These are phyloP conservation scores for Cucumis melo DNA, from an alignment of 306 rosid genomes.

Conservation along the genomic window DNA sequence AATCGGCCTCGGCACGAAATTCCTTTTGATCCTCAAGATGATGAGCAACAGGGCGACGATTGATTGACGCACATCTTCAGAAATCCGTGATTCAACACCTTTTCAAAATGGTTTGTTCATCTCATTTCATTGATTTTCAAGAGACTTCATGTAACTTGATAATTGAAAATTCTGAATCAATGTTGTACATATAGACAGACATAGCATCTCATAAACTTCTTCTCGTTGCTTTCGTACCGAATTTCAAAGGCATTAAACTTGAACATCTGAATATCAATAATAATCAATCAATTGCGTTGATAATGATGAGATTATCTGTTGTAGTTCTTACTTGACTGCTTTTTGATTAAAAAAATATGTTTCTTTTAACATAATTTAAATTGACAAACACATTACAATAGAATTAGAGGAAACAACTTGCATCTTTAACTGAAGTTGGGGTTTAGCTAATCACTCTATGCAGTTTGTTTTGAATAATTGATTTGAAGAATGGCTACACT, in stretches of 20 bases:
- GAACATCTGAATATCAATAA: not conserved
- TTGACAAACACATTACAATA: not conserved
- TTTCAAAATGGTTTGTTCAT: not conserved
- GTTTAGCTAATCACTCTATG: not conserved
- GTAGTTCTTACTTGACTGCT: not conserved
- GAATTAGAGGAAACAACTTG: not conserved
- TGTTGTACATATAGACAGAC: not conserved
- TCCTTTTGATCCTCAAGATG: slow-evolving; percentile 46
- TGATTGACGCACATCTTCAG: slow-evolving; percentile 4
- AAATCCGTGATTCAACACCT: not conserved
- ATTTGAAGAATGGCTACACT: not conserved
- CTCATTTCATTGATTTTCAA: not conserved
- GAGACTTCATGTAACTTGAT: not conserved
- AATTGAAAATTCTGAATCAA: not conserved
- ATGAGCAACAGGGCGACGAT: slow-evolving; percentile 29
- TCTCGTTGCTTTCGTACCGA: not conserved
- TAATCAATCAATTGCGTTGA: not conserved
- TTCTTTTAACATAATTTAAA: not conserved
- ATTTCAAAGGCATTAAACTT: not conserved
- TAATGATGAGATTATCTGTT: not conserved
- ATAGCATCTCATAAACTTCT: not conserved
- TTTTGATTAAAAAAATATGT: not conserved
- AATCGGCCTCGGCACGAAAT: slow-evolving; percentile 65
- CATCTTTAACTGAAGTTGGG: not conserved
- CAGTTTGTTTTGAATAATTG: not conserved